These are phyloP conservation scores for Neurospora crassa DNA, from an alignment of 2,329 filamentous ascomycete genomes.

Conservation along the genomic window DNA sequence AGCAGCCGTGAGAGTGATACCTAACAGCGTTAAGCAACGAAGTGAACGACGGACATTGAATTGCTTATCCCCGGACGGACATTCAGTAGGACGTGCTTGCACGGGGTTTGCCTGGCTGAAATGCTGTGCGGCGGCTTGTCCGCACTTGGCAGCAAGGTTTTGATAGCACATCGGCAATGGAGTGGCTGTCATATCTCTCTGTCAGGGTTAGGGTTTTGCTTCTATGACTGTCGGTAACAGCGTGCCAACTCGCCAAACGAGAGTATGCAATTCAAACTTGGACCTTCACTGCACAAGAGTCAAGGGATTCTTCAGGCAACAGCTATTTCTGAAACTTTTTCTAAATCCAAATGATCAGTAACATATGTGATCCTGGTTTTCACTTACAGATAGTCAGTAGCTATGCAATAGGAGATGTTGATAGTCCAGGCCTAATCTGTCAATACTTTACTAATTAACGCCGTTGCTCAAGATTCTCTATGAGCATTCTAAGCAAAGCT, in stretches of 20 bases:
- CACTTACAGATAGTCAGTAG: too few relatives aligned
- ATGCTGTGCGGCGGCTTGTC: background rate
- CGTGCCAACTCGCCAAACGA: background rate
- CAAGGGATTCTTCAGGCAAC: background rate
- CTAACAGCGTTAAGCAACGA: background rate
- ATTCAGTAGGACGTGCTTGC: background rate
- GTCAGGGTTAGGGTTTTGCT: background rate
- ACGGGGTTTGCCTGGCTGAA: background rate
- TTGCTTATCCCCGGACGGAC: background rate
- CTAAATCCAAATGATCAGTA: background rate
- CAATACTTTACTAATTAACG: too few relatives aligned
- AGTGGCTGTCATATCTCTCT: background rate
- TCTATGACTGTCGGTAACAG: background rate
- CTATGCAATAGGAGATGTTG: background rate
- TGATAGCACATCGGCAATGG: background rate
- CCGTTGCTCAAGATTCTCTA: too few relatives aligned
- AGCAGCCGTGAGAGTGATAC: background rate
- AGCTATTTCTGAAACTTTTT: background rate
- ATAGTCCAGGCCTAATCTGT: background rate
- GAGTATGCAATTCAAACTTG: background rate
- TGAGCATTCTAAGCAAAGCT: background rate
- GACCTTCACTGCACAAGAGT: background rate
- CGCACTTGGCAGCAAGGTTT: background rate
- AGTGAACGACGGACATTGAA: background rate
- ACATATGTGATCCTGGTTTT: background rate